Base-by-base conservation (phyloP, 2,329 filamentous ascomycete genomes). In the Malbranchea zuffiana region DNA sequence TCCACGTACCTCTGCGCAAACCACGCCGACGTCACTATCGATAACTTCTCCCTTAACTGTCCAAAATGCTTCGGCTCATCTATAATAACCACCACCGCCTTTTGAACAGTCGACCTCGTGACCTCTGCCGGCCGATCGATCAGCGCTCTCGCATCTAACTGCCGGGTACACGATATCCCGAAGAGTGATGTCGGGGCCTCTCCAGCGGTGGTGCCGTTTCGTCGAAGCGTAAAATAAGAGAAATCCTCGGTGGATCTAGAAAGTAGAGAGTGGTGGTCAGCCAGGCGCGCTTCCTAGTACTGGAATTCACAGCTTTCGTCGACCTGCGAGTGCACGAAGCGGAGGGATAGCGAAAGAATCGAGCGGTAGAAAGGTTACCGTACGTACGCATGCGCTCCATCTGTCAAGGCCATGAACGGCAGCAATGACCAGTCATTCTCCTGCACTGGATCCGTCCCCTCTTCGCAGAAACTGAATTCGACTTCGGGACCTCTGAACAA, bases 81-180 rank as follows among this genome's bases (percentile, higher is more conserved):
- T 37, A 84, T 86, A 49, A 98, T 85, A 38, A 94, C 86, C 30
- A 98, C 88, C 3, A 98, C 86, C 10, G 88, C 90, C 66, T 98
- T 98, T 59, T 98, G 90, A 27, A 98, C 90, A 1, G 90, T 95
- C 42, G 85, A 94, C 44, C 90, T 74, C n/a, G 90, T 98, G 35
- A 98, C 90, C 40, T 96, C 88, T 34, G 81, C 68, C 0, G 86
- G 82, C 18, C 84, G 75, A 54, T 83, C 77, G 47, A 85, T 72
- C 44, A 98, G 69, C 50, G 78, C 69, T 10, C 76, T 75, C 11
- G 86, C 74, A 53, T 93, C 83, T 52, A 98, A 73, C 63, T 96
- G 90, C 42, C 88, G 75, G 11, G 88, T 94, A 60, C 90, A 98
- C 12, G 86, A 82, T 54, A 98, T 95, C 44, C 90, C 90, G 56